phyloP scores from a whole-genome alignment of 305 asterid genomes.

The Nicotiana rustica region DNA sequence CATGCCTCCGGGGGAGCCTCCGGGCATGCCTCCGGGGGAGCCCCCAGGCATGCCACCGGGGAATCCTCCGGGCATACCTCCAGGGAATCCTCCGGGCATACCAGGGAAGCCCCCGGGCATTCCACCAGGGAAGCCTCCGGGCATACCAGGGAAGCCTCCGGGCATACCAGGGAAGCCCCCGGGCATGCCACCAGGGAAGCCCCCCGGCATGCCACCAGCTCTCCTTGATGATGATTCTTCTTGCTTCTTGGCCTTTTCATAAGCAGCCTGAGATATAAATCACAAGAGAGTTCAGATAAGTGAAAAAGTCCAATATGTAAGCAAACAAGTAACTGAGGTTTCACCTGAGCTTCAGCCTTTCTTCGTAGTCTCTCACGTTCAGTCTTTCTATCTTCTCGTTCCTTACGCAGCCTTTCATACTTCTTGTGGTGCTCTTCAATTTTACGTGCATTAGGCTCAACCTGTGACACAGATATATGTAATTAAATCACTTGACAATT shows the following conservation, averaged over 20 bases:
- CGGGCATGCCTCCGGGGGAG: slow-evolving; percentile 59
- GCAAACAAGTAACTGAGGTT: slow-evolving; percentile 21
- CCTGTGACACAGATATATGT: slow-evolving; percentile 48
- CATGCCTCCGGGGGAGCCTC: slow-evolving; percentile 51
- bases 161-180: slow-evolving; percentile 47
- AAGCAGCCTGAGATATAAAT: slow-evolving; percentile 68
- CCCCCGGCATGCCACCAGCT: slow-evolving; percentile 79
- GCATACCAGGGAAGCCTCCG: slow-evolving; percentile 13
- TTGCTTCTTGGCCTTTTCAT: slow-evolving; percentile 83
- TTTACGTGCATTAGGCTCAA: slow-evolving; percentile 89
- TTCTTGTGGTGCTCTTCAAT: slow-evolving; percentile 89
- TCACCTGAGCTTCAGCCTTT: slow-evolving; percentile 86
- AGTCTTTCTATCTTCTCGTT: slow-evolving; percentile 70
- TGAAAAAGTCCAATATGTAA: neutral
- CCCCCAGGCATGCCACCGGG: slow-evolving; percentile 51
- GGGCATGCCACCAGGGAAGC: slow-evolving; percentile 50
- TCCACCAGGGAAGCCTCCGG: slow-evolving; percentile 35
- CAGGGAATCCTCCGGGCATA: slow-evolving; percentile 41
- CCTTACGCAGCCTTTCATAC: slow-evolving; percentile 90
- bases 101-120: slow-evolving; percentile 41
- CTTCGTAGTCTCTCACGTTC: slow-evolving; percentile 80
- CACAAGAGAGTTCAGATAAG: slow-evolving; percentile 13
- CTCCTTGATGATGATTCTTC: slow-evolving; percentile 72
- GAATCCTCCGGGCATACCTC: slow-evolving; percentile 46
- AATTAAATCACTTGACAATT: neutral